A percentile compares a stretch with the other conserved stretches of the same genome.
These are phyloP conservation scores for Nissolia schottii DNA, from an alignment of 306 rosid species.

Conservation along the genomic window DNA sequence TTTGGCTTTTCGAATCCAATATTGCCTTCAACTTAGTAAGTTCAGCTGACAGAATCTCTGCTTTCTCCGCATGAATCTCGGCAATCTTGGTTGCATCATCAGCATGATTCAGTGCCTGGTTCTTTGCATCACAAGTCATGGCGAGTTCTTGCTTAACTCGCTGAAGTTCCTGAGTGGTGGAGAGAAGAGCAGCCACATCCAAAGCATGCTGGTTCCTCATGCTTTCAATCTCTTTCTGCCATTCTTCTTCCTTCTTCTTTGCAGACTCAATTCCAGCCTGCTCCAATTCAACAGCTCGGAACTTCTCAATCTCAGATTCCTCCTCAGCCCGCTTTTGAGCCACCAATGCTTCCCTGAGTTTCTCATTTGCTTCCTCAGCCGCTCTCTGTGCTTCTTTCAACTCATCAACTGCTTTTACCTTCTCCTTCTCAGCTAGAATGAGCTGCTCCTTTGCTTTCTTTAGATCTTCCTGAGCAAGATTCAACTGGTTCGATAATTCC, in stretches of 20 bases:
- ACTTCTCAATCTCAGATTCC: conserved; percentile 84
- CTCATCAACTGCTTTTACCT: conserved; percentile 59
- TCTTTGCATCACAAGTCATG: conserved; percentile 81
- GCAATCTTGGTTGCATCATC: conserved; percentile 87
- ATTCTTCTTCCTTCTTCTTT: conserved; percentile 83
- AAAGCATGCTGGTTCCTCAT: conserved; percentile 77
- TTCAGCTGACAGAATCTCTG: conserved; percentile 66
- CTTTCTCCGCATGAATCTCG: conserved; percentile 80
- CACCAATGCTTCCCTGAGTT: conserved; percentile 77
- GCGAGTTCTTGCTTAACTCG: conserved; percentile 67
- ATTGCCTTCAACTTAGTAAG: conserved; percentile 55
- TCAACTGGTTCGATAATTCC: conserved; percentile 67
- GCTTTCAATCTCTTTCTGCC: conserved; percentile 71
- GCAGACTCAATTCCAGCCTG: conserved; percentile 81
- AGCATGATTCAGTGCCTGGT: conserved; percentile 79
- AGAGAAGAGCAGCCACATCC: conserved; percentile 72
- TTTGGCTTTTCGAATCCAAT: conserved; percentile 66
- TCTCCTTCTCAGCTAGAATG: conserved; percentile 64
- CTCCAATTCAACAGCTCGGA: conserved; percentile 90
- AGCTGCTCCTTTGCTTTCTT: conserved; percentile 87
- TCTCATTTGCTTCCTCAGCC: conserved; percentile 77
- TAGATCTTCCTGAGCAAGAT: conserved; percentile 67
- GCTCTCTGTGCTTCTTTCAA: conserved; percentile 71
- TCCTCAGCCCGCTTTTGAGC: conserved; percentile 83
- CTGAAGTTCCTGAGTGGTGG: conserved; percentile 84